Percentiles rank a stretch among this genome's conserved stretches.
phyloP scores from a whole-genome alignment of 495 filamentous ascomycete species.

The Podospora tetraspora region DNA sequence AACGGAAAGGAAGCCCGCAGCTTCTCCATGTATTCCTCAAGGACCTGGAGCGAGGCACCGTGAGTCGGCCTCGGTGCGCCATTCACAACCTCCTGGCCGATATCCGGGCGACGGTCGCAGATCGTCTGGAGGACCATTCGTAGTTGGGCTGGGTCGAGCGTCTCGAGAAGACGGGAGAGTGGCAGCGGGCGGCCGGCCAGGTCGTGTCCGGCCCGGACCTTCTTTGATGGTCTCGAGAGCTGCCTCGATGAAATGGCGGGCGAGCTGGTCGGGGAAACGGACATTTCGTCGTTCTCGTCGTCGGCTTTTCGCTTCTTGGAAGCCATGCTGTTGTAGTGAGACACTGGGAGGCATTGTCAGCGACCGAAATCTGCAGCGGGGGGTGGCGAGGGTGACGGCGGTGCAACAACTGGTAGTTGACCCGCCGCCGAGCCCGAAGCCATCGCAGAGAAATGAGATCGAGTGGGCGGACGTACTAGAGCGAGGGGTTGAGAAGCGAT shows the following conservation, averaged over 20 bases:
- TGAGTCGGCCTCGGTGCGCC: conserved; percentile 81
- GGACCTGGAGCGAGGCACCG: conserved; percentile 67
- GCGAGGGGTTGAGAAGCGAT: conserved; percentile 64
- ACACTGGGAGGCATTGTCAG: conserved; percentile 42
- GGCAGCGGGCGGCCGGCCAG: conserved; percentile 71
- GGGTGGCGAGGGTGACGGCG: neutral
- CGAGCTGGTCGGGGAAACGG: conserved; percentile 72
- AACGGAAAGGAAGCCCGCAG: conserved; percentile 81
- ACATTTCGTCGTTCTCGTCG: conserved; percentile 85
- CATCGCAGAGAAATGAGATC: conserved; percentile 3
- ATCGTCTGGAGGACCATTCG: conserved; percentile 77
- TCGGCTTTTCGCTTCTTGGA: conserved; percentile 84
- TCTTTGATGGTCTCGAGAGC: conserved; percentile 58
- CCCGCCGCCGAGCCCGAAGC: neutral
- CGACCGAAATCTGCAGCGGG: conserved; percentile 8
- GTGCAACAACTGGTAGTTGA: neutral
- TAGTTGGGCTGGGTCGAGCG: conserved; percentile 75
- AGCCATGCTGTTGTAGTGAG: conserved; percentile 47
- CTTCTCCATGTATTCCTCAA: conserved; percentile 72
- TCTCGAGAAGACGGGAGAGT: conserved; percentile 82
- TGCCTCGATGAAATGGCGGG: conserved; percentile 63
- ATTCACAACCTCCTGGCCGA: conserved; percentile 75
- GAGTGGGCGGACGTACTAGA: conserved; percentile 51
- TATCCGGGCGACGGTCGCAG: conserved; percentile 79
- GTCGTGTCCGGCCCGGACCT: conserved; percentile 54